Evolutionary conservation across 2,329 filamentous ascomycete genomes (phyloP), one percentile per base, ranked within the genome.

Genomic region (Apiospora koreana): DNA sequence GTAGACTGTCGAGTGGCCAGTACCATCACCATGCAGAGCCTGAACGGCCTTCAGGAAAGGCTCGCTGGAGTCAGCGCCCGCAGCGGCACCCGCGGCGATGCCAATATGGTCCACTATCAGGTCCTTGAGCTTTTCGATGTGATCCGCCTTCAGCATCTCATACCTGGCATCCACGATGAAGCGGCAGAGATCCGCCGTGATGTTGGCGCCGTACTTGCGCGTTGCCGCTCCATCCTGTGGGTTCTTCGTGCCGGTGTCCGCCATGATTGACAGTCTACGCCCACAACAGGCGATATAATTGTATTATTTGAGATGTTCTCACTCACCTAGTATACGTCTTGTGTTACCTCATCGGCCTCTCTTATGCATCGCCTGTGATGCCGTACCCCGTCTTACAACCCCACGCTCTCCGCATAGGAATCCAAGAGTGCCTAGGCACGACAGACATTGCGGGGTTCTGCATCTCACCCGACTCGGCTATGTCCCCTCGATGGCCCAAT

Each of bases 21-120:
- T 70, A 1, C 50, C 50, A 10, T n/a, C 50, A 18, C 73, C 74
- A 6, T 69, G 68, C 31, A 77, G 45, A 71, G 76, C 42, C 75
- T 83, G 7, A 64, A 75, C 67, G 80, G 83, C 42, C 77, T 86
- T 35, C 81, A 82, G 70, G 58, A 78, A 74, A 18, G 72, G 50
- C 71, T 74, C 70, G 28, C 72, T 75, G 7, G 75, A 77, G 35
- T 77, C 75, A 54, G 71, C 74, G 41, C 72, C 69, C 9, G 68
- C 69, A 1, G 74, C 74, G 5, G 76, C 75, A 45, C 76, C 74
- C 41, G 73, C 72, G 1, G 75, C 69, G 23, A 77, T 73, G 42
- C 75, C 76, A 43, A 78, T 74, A 31, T 73, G 73, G 69, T 77
- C 74, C 12, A 73, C 70, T 65, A 76, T 48, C 31, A 78, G 73